Evolutionary conservation across 2,329 filamentous ascomycete species (phyloP), one percentile per base, ranked within the genome.

Genomic region (Arthrinium phaeospermum): DNA sequence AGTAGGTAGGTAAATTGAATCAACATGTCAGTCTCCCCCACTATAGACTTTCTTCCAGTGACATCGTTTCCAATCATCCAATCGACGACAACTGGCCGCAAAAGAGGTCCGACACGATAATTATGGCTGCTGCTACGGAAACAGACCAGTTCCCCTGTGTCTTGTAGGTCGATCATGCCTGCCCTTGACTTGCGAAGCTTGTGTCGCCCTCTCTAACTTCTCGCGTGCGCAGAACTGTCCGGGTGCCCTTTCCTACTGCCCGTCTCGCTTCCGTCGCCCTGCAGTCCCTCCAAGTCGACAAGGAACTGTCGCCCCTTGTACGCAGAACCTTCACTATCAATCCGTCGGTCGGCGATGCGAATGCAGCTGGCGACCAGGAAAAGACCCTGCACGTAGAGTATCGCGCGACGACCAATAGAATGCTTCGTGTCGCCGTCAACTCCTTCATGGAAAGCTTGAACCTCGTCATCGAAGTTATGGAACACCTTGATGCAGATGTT

Each of bases 361-460:
- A 75, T 70, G 74, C 78, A 34, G 73, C 76, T 37, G 72, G 76
- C 34, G 72, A 75, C 41, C 79, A 80, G 53, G 78, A 81, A 24
- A 82, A 79, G 30, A 83, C 95, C 5, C 86, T 98, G 68, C 87
- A 88, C 73, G 92, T 94, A 13, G 89, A 92, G 73, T 98, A 98
- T 83, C 89, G 88, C 71, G 96, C 96, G 1, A 94, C 94, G 0
- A 98, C 96, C 27, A 98, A 98, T 81, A 92, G 96, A 76, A 98
- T 98, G 96, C 88, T 99, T 72, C 92, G 96, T 64, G 96, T 99
- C 2, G 94, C 96, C 3, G 95, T 98, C 72, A 98, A 98, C 83
- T 94, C 95, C 13, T 98, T 98, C 82, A 95, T 98, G 87, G 96
- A 98, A 78, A 97, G 93, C 77, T 82, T 98, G 71, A 90, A 91